Conservation (phyloP, 305 asterid genomes). For the Coffea humblotiana region DNA sequence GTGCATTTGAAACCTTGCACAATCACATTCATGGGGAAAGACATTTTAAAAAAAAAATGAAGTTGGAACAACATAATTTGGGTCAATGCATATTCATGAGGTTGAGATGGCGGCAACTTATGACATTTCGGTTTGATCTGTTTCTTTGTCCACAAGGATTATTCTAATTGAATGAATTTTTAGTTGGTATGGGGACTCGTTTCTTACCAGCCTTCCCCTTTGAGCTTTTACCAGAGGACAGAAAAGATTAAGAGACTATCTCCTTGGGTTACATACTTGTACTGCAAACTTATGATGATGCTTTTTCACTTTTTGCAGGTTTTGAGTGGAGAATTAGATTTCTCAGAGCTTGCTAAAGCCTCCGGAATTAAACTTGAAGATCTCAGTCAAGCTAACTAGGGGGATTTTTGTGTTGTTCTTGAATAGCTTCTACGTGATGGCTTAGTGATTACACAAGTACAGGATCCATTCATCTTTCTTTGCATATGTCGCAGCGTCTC, state of each 20-base stretch:
- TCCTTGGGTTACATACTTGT: neutral
- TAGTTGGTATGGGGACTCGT: neutral
- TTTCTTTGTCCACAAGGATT: neutral
- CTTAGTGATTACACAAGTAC: neutral
- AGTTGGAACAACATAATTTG: neutral
- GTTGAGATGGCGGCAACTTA: neutral
- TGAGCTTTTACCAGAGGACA: neutral
- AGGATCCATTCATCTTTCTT: neutral
- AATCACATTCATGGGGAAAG: neutral
- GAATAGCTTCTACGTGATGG: neutral
- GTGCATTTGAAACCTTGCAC: neutral
- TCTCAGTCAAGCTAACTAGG: conserved; percentile 13
- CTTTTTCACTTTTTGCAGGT: conserved; percentile 17
- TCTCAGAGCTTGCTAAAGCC: conserved; percentile 24
- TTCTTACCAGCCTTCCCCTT: neutral
- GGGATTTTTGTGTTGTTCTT: neutral
- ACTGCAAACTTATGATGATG: neutral
- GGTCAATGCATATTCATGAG: neutral
- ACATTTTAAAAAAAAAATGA: neutral
- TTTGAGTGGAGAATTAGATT: conserved; percentile 22
- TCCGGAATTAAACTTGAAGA: conserved; percentile 23
- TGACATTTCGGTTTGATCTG: neutral
- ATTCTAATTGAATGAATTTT: neutral
- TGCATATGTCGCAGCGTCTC: neutral
- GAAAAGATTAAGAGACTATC: neutral